phyloP scores from a whole-genome alignment of 257 asterid genomes.

The Primulina eburnea region DNA sequence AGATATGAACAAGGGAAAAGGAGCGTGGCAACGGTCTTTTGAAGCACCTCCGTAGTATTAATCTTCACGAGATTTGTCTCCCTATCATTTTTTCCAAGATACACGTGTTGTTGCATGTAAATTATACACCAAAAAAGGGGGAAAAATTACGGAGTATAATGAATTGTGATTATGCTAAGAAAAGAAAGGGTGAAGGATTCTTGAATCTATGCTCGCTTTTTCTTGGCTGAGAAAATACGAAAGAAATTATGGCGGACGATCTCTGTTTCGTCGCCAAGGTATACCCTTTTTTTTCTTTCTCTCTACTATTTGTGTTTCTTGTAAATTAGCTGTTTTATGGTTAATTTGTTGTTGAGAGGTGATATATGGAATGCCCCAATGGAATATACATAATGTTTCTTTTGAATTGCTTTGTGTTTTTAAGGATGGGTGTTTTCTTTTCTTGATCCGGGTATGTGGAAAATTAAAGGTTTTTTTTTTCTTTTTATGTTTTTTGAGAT shows the following conservation, averaged over 20 bases:
- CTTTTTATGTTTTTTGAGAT: not conserved
- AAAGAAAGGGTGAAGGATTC: constrained; percentile 40
- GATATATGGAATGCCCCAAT: constrained; percentile 21
- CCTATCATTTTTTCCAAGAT: constrained; percentile 4
- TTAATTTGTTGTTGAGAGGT: constrained; percentile 4
- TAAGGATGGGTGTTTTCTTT: constrained; percentile 9
- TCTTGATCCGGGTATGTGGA: constrained; percentile 35
- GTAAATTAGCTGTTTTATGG: constrained; percentile 18
- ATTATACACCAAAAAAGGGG: constrained; percentile 13
- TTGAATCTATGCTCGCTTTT: constrained; percentile 43
- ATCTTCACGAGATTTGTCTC: constrained; percentile 37
- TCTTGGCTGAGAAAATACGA: constrained; percentile 24
- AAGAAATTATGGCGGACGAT: constrained; percentile 60
- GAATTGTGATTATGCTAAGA: constrained; percentile 31
- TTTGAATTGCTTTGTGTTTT: constrained; percentile 6
- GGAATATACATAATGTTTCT: constrained; percentile 6
- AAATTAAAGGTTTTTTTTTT: not conserved
- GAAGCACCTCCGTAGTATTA: constrained; percentile 16
- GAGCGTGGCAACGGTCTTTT: constrained; percentile 32
- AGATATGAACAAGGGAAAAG: constrained; percentile 1
- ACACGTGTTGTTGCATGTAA: constrained; percentile 38
- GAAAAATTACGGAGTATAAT: not conserved
- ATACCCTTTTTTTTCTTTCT: constrained; percentile 8
- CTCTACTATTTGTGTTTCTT: not conserved
- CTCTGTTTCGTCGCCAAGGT: constrained; percentile 65